Evolutionary conservation across 1,284 basidiomycete species (phyloP), one percentile per base, ranked within the genome.

Genomic region (Malassezia arunalokei): DNA sequence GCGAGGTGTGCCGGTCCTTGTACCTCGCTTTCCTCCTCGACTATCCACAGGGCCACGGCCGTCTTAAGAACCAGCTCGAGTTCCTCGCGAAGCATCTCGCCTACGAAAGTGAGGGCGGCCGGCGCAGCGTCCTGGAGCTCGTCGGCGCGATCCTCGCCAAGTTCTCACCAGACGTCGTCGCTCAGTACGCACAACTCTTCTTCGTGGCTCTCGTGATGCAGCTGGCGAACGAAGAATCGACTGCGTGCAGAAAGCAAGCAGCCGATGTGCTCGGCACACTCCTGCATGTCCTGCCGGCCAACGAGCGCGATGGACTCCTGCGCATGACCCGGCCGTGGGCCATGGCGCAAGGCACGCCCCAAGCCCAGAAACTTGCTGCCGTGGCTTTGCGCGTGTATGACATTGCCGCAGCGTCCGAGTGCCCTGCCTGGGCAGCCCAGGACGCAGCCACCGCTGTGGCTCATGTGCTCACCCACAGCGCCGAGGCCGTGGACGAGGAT

Each of bases 21-120:
- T 80, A 92, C 37, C 80, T 98, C 40, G 88, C 94, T 68, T 99
- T 99, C 79, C 77, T 98, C 53, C 81, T 98, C 37, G 92, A 99
- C 67, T 99, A 98, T 67, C 94, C 94, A 1, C 94, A 98, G 73
- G 94, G 94, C 33, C 86, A 88, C 64, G 86, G 85, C 1, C 82
- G 92, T 3, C 78, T 98, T 9, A 83, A 82, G 57, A 84, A 83
- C 46, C 87, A 88, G 64, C 86, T 99, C 80, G 81, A 83, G 0
- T 95, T 95, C 77, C 79, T 99, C 27, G 87, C 89, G 24, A 88
- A 87, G 73, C 98, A 99, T 71, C 76, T 96, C 27, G 83, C 87
- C 5, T 99, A 96, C 73, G 81, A 84, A 29, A 83, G 87, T 72
- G 90, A 96, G 67, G 86, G 83, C 49, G 94, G 94, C 0, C 81